Evolutionary conservation across 2,329 filamentous ascomycete genomes (phyloP).

Genomic region (Fusarium camptoceras): DNA sequence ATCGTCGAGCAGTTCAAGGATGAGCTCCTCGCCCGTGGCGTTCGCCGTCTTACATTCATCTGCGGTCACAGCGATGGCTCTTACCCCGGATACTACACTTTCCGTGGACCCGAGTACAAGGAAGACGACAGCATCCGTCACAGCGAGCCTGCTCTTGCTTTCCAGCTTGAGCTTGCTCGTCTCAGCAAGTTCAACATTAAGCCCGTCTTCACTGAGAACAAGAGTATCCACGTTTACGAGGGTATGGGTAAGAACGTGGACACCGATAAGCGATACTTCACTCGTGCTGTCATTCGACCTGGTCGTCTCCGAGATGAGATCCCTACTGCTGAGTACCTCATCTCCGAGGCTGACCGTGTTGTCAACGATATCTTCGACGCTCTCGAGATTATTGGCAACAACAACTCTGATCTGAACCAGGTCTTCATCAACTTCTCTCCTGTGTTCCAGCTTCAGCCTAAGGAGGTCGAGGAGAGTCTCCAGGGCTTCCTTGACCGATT

Average conservation of each 20-base stretch:
- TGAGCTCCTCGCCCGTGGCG: constrained; percentile 82
- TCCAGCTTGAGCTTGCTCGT: constrained; percentile 96
- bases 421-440: constrained; percentile 99
- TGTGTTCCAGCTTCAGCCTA: constrained; percentile 90
- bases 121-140: constrained; percentile 98
- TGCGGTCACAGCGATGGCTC: constrained; percentile 94
- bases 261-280: constrained; percentile 98
- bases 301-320: constrained; percentile 97
- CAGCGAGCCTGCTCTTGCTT: constrained; percentile 94
- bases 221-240: constrained; percentile 99
- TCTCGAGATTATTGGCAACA: constrained; percentile 98
- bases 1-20: constrained; percentile 85
- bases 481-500: constrained; percentile 97
- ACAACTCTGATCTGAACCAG: constrained; percentile 99
- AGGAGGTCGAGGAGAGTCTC: constrained; percentile 91
- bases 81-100: constrained; percentile 97
- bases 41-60: constrained; percentile 95
- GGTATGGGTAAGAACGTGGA: constrained; percentile 94
- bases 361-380: constrained; percentile 99
- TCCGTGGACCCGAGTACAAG: constrained; percentile 88
- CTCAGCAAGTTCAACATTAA: constrained; percentile 98
- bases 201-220: constrained; percentile 98
- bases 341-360: constrained; percentile 94
- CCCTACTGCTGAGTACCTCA: constrained; percentile 97
- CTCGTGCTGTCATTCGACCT: constrained; percentile 92